A percentile compares a stretch with the other conserved stretches of the same genome.
Evolutionary conservation across 2,329 filamentous ascomycete genomes (phyloP).

Genomic region (Rutstroemia sp.): DNA sequence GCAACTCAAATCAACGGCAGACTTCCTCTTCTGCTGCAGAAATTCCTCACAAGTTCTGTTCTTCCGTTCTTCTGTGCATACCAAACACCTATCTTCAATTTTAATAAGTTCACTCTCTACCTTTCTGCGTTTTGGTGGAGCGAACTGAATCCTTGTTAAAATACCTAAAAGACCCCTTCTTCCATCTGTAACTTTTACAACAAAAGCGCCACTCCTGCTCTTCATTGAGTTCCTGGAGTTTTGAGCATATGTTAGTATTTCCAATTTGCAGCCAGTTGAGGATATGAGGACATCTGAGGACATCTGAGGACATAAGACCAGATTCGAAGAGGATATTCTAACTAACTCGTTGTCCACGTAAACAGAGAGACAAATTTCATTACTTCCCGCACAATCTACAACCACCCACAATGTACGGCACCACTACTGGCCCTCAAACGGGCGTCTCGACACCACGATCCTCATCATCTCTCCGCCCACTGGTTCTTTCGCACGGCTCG

Average conservation of each 20-base stretch:
- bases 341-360: not conserved
- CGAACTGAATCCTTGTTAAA: constrained; percentile 3
- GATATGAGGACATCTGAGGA: not conserved
- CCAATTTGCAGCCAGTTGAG: not conserved
- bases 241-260: constrained; percentile 14
- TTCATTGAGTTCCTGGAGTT: constrained; percentile 31
- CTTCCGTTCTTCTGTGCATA: not conserved
- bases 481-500: constrained; percentile 85
- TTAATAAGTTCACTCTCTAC: constrained; percentile 6
- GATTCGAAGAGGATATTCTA: not conserved
- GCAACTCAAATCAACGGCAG: not conserved
- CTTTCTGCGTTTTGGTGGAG: constrained; percentile 10
- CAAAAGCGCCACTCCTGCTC: constrained; percentile 26
- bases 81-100: not conserved
- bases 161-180: constrained; percentile 1
- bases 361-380: constrained; percentile 8
- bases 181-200: constrained; percentile 7
- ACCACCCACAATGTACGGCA: constrained; percentile 71
- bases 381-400: constrained; percentile 2
- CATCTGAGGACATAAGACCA: not conserved
- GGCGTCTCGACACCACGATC: constrained; percentile 95
- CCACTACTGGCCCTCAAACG: constrained; percentile 78
- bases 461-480: constrained; percentile 82
- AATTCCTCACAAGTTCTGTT: not conserved
- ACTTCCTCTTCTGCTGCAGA: not conserved